Evolutionary conservation across 2,329 filamentous ascomycete species (phyloP).

Genomic region (Diaporthe capsici): DNA sequence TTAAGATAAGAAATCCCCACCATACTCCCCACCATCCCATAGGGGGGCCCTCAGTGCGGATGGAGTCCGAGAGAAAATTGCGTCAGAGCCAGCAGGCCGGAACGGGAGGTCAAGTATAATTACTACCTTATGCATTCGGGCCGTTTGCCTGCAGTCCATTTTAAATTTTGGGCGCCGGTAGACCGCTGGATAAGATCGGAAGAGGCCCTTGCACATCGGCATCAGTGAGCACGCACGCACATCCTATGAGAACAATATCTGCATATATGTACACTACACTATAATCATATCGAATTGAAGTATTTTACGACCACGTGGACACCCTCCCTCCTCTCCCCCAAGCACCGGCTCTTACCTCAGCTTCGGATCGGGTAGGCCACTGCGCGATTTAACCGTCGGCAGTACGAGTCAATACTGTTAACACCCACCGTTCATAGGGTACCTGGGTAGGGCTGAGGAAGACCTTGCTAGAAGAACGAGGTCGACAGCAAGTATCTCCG

Average conservation of each 20-base stretch:
- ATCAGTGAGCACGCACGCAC: too few relatives aligned
- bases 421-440: background rate
- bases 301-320: background rate
- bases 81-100: background rate
- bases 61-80: conserved; percentile 6
- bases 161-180: background rate
- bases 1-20: background rate
- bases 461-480: background rate
- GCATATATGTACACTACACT: too few relatives aligned
- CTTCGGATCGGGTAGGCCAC: background rate
- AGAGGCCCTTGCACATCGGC: background rate
- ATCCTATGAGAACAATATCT: too few relatives aligned
- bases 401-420: background rate
- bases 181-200: background rate
- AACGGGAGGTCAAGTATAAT: background rate
- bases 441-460: background rate
- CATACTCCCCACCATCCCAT: conserved; percentile 1
- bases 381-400: background rate
- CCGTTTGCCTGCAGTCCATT: background rate
- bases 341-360: background rate
- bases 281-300: too few relatives aligned
- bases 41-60: background rate
- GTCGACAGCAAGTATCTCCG: background rate
- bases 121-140: conserved; percentile 6
- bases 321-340: background rate